Evolutionary conservation across 2,329 filamentous ascomycete species (phyloP).

Genomic region (Paradendryphiella salina): DNA sequence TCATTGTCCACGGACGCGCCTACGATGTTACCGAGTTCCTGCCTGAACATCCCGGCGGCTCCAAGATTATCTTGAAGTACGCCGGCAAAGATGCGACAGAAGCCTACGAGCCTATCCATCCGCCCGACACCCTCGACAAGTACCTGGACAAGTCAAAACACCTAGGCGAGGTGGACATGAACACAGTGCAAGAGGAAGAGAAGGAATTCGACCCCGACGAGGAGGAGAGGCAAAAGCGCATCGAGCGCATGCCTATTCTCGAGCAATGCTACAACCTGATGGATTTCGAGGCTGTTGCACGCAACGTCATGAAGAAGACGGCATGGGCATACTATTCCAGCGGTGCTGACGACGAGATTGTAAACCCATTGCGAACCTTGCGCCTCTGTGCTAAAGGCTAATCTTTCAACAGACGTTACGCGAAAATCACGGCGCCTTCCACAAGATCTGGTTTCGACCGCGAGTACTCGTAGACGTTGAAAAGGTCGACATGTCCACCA

Average conservation of each 20-base stretch:
- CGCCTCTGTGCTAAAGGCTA: neutral
- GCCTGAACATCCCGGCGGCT: conserved; percentile 65
- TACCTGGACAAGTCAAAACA: conserved; percentile 51
- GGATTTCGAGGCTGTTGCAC: conserved; percentile 93
- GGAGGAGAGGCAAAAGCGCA: conserved; percentile 71
- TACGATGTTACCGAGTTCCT: conserved; percentile 70
- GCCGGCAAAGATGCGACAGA: conserved; percentile 46
- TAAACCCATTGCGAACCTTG: conserved; percentile 47
- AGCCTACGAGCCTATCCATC: conserved; percentile 59
- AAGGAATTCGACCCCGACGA: conserved; percentile 62
- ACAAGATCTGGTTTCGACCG: conserved; percentile 97
- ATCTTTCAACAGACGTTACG: conserved; percentile 70
- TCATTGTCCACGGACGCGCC: conserved; percentile 68
- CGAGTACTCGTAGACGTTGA: conserved; percentile 87
- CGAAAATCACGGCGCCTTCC: conserved; percentile 94
- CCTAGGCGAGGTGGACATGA: conserved; percentile 47
- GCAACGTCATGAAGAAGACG: conserved; percentile 88
- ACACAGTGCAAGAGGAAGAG: conserved; percentile 41
- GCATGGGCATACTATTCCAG: conserved; percentile 98
- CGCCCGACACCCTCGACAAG: conserved; percentile 52
- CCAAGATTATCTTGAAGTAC: conserved; percentile 95
- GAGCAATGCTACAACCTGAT: conserved; percentile 53
- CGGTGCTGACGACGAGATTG: conserved; percentile 86
- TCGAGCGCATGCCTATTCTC: conserved; percentile 51
- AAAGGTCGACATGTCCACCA: conserved; percentile 81